These are phyloP conservation scores for Phytophthora sansomeana DNA, from an alignment of 352 stramenopile species.

Conservation along the genomic window DNA sequence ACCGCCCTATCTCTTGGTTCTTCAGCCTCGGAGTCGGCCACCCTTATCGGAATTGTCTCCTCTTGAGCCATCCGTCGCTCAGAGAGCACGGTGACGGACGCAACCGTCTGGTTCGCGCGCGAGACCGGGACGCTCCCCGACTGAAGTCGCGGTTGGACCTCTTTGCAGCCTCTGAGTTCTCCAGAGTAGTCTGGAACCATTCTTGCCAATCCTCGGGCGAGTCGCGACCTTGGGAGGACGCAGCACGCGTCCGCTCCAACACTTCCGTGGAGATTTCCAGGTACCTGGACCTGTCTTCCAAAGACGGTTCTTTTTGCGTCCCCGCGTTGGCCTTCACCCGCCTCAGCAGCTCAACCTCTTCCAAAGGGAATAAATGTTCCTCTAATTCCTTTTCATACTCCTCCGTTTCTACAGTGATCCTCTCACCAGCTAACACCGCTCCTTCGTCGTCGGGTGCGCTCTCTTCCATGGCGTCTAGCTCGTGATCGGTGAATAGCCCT, in stretches of 20 bases:
- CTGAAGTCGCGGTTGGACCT: conserved; percentile 4
- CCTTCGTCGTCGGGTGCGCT: background rate
- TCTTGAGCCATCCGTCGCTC: no score
- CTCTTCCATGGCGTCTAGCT: background rate
- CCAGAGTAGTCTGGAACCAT: no score
- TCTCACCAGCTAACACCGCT: background rate
- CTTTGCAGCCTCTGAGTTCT: background rate
- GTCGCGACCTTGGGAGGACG: background rate
- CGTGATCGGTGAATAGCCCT: background rate
- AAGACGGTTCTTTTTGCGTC: background rate
- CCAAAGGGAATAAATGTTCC: conserved; percentile 5
- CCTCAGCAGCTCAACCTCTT: conserved; percentile 4
- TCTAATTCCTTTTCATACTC: conserved; percentile 19
- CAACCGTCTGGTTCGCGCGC: no score
- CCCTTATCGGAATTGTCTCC: no score
- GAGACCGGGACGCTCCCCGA: no score
- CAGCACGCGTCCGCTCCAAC: background rate
- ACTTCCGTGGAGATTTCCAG: background rate
- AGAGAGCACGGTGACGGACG: no score
- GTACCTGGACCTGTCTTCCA: background rate
- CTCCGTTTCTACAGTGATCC: background rate
- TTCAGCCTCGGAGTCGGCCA: no score
- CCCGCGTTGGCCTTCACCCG: conserved; percentile 1
- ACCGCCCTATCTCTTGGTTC: no score
- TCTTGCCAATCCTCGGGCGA: background rate